These are phyloP conservation scores for Glycine latifolia DNA, from an alignment of 306 rosid species.

Conservation along the genomic window DNA sequence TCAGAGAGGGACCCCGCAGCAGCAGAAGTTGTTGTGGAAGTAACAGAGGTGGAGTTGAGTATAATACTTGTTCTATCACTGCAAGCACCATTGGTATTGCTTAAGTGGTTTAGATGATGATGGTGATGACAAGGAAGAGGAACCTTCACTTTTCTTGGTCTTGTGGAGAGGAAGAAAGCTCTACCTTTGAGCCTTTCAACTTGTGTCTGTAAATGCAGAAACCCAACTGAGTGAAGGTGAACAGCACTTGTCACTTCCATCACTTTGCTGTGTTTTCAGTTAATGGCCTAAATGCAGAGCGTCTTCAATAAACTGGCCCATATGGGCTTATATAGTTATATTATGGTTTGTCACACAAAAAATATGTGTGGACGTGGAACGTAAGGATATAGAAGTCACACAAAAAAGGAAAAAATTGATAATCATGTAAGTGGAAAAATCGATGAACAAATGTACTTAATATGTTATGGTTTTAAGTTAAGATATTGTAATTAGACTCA, in stretches of 20 bases:
- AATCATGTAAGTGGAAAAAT: too few relatives aligned
- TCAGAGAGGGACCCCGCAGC: background rate
- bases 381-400: too few relatives aligned
- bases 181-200: slow-evolving; percentile 15
- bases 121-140: background rate
- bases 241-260: slow-evolving; percentile 50
- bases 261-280: background rate
- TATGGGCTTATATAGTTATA: too few relatives aligned
- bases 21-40: slow-evolving; percentile 33
- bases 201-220: background rate
- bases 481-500: too few relatives aligned
- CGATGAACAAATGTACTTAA: too few relatives aligned
- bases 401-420: too few relatives aligned
- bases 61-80: background rate
- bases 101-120: background rate
- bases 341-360: too few relatives aligned
- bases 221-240: slow-evolving; percentile 25
- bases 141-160: background rate
- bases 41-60: slow-evolving; percentile 43
- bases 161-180: slow-evolving; percentile 35
- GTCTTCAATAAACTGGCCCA: background rate
- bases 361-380: too few relatives aligned
- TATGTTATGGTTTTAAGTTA: too few relatives aligned
- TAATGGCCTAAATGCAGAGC: too few relatives aligned
- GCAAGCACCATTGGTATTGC: background rate